Conservation (phyloP, 140 eudicot species). For the Ambrosia hybrid region DNA sequence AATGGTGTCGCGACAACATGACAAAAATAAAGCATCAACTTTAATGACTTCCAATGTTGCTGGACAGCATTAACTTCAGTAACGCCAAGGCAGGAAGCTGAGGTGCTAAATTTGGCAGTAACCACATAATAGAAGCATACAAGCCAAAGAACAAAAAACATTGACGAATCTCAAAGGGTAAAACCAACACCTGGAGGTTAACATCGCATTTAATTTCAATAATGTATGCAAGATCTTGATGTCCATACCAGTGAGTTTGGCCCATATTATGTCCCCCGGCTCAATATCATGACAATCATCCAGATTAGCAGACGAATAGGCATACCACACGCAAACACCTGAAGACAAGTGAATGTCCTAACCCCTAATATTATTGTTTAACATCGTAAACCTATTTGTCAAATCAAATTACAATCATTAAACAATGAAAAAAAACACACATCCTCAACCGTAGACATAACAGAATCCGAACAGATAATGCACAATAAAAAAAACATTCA, state of each 20-base stretch:
- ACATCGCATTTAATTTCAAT: slow-evolving; percentile 7
- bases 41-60: not conserved
- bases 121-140: not conserved
- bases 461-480: no score
- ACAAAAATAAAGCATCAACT: not conserved
- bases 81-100: slow-evolving; percentile 6
- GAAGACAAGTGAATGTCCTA: no score
- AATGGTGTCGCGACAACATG: not conserved
- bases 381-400: no score
- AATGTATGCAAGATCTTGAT: slow-evolving; percentile 19
- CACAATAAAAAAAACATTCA: no score
- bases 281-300: slow-evolving; percentile 86
- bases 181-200: slow-evolving; percentile 12
- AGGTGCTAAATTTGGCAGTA: slow-evolving; percentile 13
- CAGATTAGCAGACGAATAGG: slow-evolving; percentile 89
- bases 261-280: slow-evolving; percentile 96
- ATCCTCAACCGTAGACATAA: no score
- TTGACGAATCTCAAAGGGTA: not conserved
- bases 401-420: no score
- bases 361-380: no score
- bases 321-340: no score
- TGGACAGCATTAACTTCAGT: not conserved
- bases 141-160: no score
- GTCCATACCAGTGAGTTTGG: slow-evolving; percentile 82
- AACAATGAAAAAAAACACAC: no score